Evolutionary conservation across 176 grass and related monocot species (phyloP).

Genomic region (Oryza meridionalis): DNA sequence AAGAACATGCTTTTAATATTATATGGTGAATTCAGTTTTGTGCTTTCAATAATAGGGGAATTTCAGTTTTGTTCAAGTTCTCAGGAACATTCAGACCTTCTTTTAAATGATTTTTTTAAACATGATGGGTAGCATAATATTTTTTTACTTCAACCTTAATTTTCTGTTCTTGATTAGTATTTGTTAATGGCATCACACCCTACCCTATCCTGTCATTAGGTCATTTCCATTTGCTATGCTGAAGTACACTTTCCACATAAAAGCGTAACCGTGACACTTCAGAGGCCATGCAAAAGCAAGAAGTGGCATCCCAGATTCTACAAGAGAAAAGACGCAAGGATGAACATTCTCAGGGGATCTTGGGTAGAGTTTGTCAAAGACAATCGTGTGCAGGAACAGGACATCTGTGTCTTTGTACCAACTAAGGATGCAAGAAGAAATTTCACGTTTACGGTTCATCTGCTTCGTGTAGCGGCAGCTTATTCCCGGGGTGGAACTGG

Average conservation of each 20-base stretch:
- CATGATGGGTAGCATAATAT: no score
- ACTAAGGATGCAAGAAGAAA: neutral
- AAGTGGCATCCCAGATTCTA: constrained; percentile 50
- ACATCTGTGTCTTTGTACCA: constrained; percentile 48
- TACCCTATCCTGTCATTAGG: constrained; percentile 26
- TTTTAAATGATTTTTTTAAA: no score
- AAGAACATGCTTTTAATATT: neutral
- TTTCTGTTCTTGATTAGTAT: no score
- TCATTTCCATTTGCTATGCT: constrained; percentile 35
- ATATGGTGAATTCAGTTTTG: neutral
- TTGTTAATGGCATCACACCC: no score
- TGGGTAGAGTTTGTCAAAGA: constrained; percentile 54
- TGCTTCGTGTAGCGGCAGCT: constrained; percentile 24
- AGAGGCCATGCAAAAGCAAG: constrained; percentile 10
- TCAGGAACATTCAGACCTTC: no score
- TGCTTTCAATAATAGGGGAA: no score
- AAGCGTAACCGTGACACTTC: constrained; percentile 32
- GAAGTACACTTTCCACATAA: constrained; percentile 19
- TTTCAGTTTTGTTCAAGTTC: no score
- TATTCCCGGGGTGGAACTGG: neutral
- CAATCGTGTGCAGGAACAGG: constrained; percentile 47
- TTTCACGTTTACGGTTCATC: constrained; percentile 41
- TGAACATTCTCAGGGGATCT: constrained; percentile 23
- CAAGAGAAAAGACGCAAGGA: neutral
- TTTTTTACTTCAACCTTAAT: no score